Base-by-base conservation (phyloP, 2,329 filamentous ascomycete species). In the Aspergillus tamarii region DNA sequence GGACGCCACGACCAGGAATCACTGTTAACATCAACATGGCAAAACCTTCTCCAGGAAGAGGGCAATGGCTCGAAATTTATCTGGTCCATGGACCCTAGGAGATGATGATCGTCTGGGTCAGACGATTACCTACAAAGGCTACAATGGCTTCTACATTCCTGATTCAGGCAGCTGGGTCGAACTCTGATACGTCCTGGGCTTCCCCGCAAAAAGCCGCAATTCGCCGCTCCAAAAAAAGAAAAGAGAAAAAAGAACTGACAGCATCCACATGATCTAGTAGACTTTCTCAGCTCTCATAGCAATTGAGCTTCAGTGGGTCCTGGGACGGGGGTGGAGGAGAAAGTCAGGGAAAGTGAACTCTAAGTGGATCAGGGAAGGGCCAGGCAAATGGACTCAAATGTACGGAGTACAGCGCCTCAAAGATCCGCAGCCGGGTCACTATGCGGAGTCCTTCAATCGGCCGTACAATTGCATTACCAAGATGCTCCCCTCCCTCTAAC, bases 181-280 rank as follows among this genome's bases (percentile, higher is more conserved):
- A 63, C 61, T 65, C 65, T 72, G 70, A 72, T 71, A 72, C 70
- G 69, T 57, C 66, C 63, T 66, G 63, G 55, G 9, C 43, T 69
- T 72, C 69, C 70, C 69, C 70, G 69, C 67, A 69, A 72, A 72
- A 70, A 71, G 68, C 69, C 69, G 69, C 68, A 70, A 68, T 69
- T 68, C 67, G 69, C 68, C 66, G 66, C 68, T 67, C 65, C 65
- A 43, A 67, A 68, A 66, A 67, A 66, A 55, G 21, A 19, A 52
- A 21, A 66, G 61, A 53, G 28, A 26, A 70, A 67, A 59, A 63
- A 62, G 60, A 67, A 64, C 64, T 69, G 65, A 70, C 69, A 72
- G 64, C 59, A 71, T 69, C 66, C 70, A 72, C 69, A 69, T 72
- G 71, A 72, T 70, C 67, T 53, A 66, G 66, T 64, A 63, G 61